phyloP scores from a whole-genome alignment of 1,284 basidiomycete species.

The Ustilago hordei region DNA sequence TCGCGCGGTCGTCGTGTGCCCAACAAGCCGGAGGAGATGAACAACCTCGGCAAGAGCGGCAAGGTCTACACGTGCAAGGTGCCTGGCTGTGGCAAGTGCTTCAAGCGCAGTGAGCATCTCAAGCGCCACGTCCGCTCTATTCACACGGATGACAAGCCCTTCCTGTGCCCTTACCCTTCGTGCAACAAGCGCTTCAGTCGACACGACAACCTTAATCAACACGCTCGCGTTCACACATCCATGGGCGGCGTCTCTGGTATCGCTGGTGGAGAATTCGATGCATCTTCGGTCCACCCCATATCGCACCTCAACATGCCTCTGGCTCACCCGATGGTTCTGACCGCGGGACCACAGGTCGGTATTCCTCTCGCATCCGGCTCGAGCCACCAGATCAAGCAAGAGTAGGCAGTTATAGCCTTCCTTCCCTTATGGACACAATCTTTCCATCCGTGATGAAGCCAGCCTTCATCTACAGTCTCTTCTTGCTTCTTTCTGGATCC shows the following conservation, averaged over 20 bases:
- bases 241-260: constrained; percentile 22
- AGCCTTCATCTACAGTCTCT: constrained; percentile 21
- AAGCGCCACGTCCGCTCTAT: constrained; percentile 66
- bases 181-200: constrained; percentile 65
- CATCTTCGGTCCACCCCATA: constrained; percentile 36
- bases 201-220: constrained; percentile 67
- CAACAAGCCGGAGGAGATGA: constrained; percentile 65
- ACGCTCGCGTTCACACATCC: constrained; percentile 62
- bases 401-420: constrained; percentile 10
- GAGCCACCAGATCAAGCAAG: constrained; percentile 45
- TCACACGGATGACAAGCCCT: constrained; percentile 67
- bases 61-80: constrained; percentile 68
- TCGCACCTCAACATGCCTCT: constrained; percentile 33
- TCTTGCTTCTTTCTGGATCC: constrained; percentile 36
- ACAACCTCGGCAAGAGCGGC: constrained; percentile 66
- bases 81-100: constrained; percentile 65
- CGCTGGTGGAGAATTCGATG: constrained; percentile 29
- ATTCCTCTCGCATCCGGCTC: constrained; percentile 39
- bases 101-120: constrained; percentile 66
- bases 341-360: constrained; percentile 35
- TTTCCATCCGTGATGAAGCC: constrained; percentile 9
- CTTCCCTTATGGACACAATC: background rate
- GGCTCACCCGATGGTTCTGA: constrained; percentile 45
- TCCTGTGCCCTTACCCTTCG: constrained; percentile 58
- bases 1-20: constrained; percentile 64